Evolutionary conservation across 2,329 filamentous ascomycete genomes (phyloP).

Genomic region (Grosmannia huntii): DNA sequence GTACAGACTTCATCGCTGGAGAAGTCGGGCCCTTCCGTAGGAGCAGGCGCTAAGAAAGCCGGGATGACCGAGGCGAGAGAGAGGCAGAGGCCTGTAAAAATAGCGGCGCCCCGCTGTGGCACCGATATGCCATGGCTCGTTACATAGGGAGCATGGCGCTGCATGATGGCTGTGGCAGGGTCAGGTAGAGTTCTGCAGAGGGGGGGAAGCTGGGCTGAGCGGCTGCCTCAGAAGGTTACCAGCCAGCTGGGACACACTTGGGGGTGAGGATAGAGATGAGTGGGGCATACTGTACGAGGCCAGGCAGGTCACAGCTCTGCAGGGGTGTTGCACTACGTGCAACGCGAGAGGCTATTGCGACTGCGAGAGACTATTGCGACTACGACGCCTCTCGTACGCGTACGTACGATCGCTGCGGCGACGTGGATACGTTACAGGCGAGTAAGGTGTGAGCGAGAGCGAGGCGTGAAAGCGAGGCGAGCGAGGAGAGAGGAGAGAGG

Average conservation of each 20-base stretch:
- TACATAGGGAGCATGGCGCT: not conserved
- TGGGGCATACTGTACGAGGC: not conserved
- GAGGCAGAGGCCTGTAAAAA: not conserved
- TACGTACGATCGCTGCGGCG: not conserved
- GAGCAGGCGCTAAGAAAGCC: not conserved
- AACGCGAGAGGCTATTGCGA: not conserved
- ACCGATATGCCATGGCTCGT: not conserved
- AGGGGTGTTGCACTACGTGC: not conserved
- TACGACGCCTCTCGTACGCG: not conserved
- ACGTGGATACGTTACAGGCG: not conserved
- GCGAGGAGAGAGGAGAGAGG: no score
- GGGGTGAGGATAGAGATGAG: not conserved
- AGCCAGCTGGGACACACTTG: not conserved
- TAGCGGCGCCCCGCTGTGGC: not conserved
- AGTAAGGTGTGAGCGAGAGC: no score
- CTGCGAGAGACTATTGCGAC: not conserved
- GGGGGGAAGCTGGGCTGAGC: not conserved
- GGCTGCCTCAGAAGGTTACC: not conserved
- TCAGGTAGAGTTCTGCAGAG: not conserved
- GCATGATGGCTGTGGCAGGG: not conserved
- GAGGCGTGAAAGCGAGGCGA: no score
- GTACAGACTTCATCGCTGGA: not conserved
- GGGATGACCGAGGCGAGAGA: not conserved
- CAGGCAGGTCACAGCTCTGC: not conserved
- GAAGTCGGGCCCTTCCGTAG: not conserved